phyloP scores from a whole-genome alignment of 83 land plant species.

The Diphasiastrum complanatum region DNA sequence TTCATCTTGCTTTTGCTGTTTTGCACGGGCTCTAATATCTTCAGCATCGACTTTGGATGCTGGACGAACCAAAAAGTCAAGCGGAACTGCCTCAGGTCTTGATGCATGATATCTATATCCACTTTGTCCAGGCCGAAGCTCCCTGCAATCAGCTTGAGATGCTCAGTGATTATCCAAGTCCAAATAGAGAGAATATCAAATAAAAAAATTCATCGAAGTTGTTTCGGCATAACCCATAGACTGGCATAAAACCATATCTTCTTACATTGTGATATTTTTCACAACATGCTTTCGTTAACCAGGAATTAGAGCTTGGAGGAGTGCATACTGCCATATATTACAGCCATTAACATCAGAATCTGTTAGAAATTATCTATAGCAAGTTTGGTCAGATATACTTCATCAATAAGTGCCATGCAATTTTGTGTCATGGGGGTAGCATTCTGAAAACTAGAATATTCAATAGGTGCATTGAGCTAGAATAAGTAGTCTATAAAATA shows the following conservation, averaged over 20 bases:
- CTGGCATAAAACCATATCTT: too few species aligned
- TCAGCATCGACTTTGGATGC: conserved; percentile 93
- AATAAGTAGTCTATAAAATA: not conserved
- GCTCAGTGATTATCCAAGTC: not conserved
- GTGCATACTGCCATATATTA: too few species aligned
- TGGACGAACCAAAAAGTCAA: conserved; percentile 91
- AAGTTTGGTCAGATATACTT: too few species aligned
- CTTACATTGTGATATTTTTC: too few species aligned
- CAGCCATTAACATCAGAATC: too few species aligned
- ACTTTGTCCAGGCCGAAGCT: conserved; percentile 58
- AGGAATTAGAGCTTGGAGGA: too few species aligned
- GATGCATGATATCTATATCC: conserved; percentile 63
- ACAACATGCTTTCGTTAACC: too few species aligned
- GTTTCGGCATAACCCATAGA: not conserved
- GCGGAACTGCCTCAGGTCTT: conserved; percentile 84
- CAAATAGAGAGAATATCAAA: not conserved
- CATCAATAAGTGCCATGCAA: too few species aligned
- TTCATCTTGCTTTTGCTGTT: conserved; percentile 66
- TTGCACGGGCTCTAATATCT: conserved; percentile 65
- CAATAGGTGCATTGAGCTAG: too few species aligned
- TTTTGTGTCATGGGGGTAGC: too few species aligned
- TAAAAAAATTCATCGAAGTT: not conserved
- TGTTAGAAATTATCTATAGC: too few species aligned
- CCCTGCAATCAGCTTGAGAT: conserved; percentile 30
- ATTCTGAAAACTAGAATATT: too few species aligned